phyloP scores from a whole-genome alignment of 495 filamentous ascomycete species.

The Trichoderma orchidacearum region DNA sequence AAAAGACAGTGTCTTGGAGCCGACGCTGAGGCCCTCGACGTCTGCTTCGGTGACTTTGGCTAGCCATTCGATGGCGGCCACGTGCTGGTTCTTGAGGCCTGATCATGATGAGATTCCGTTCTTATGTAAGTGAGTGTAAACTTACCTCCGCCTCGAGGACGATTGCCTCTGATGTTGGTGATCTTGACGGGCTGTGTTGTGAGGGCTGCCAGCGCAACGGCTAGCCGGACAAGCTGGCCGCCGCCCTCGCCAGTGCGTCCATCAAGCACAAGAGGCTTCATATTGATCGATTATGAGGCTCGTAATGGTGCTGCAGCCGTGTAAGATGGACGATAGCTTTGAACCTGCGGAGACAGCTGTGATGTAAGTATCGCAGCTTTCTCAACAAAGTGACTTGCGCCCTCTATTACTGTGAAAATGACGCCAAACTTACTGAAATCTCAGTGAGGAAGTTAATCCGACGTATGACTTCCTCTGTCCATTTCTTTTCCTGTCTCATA shows the following conservation, averaged over 20 bases:
- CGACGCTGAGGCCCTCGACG: constrained; percentile 39
- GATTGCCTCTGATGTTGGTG: constrained; percentile 55
- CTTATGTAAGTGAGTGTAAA: background rate
- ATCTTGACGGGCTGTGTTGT: constrained; percentile 52
- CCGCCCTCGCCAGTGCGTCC: constrained; percentile 72
- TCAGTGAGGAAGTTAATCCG: too few relatives aligned
- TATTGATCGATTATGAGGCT: background rate
- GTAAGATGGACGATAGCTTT: too few relatives aligned
- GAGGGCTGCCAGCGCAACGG: constrained; percentile 54
- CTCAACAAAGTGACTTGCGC: too few relatives aligned
- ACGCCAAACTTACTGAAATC: too few relatives aligned
- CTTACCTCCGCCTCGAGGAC: constrained; percentile 29
- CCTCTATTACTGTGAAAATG: too few relatives aligned
- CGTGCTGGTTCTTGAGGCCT: constrained; percentile 68
- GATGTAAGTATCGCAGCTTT: background rate
- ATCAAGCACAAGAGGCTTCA: constrained; percentile 33
- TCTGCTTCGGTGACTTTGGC: constrained; percentile 46
- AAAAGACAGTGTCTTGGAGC: constrained; percentile 40
- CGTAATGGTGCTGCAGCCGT: background rate
- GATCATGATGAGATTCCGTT: constrained; percentile 13
- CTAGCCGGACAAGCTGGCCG: constrained; percentile 67
- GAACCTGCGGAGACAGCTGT: too few relatives aligned
- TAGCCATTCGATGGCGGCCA: constrained; percentile 53
- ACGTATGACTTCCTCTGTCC: too few relatives aligned
- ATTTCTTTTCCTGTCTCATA: too few relatives aligned